A percentile compares a stretch with the other conserved stretches of the same genome.
Conservation (phyloP, 2,329 filamentous ascomycete genomes). For the Aspergillus persii region DNA sequence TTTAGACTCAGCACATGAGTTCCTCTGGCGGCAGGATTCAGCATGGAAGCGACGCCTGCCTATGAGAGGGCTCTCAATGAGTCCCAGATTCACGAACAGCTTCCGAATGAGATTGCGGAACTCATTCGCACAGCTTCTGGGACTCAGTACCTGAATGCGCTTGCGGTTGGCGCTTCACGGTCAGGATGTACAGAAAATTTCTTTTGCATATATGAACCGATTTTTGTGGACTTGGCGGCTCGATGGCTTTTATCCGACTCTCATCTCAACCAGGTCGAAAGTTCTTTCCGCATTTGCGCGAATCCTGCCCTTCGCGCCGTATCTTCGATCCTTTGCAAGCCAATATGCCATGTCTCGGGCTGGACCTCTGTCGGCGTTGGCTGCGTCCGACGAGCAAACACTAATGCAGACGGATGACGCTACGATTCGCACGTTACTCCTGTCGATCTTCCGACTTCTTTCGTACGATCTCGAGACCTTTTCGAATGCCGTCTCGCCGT, state of each 20-base stretch:
- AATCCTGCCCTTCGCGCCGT: constrained; percentile 76
- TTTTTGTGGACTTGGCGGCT: constrained; percentile 80
- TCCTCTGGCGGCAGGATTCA: constrained; percentile 34
- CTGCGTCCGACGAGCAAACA: constrained; percentile 28
- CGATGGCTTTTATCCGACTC: constrained; percentile 61
- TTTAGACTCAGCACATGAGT: constrained; percentile 17
- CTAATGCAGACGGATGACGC: constrained; percentile 36
- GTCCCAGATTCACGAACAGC: constrained; percentile 49
- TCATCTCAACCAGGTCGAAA: constrained; percentile 33
- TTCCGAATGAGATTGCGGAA: constrained; percentile 69
- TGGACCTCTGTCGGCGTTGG: constrained; percentile 34
- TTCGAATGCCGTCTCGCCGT: constrained; percentile 61
- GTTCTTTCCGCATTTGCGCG: constrained; percentile 74
- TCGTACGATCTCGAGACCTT: constrained; percentile 72
- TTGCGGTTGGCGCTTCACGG: constrained; percentile 68
- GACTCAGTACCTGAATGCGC: constrained; percentile 66
- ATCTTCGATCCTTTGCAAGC: constrained; percentile 72
- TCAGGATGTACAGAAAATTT: constrained; percentile 69
- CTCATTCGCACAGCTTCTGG: constrained; percentile 64
- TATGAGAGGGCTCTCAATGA: constrained; percentile 56
- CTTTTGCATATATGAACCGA: constrained; percentile 69
- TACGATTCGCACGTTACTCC: constrained; percentile 50
- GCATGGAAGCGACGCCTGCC: constrained; percentile 40
- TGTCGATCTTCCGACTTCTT: constrained; percentile 75
- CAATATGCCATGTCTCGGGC: constrained; percentile 39